phyloP scores from a whole-genome alignment of 1,284 basidiomycete species.

The Pterulicium gracile region DNA sequence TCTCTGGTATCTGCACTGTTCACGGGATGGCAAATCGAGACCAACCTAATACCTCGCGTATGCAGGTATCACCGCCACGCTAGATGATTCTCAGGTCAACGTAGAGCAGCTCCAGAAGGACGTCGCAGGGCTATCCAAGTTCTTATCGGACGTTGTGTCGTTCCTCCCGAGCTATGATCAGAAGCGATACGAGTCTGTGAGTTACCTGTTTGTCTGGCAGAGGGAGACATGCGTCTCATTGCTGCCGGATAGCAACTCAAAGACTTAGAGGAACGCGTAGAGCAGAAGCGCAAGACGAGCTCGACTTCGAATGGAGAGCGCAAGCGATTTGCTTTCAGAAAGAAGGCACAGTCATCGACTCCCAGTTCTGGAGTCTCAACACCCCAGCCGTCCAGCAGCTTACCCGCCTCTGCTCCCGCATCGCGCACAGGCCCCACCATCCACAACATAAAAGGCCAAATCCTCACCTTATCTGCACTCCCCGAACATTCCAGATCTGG shows the following conservation, averaged over 20 bases:
- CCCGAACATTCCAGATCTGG: background rate
- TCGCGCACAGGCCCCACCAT: background rate
- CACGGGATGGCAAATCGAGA: background rate
- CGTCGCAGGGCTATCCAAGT: slow-evolving; percentile 44
- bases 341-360: too few relatives aligned
- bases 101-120: slow-evolving; percentile 29
- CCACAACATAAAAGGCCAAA: background rate
- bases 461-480: background rate
- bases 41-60: background rate
- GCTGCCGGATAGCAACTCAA: background rate
- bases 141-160: slow-evolving; percentile 46
- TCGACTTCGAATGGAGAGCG: background rate
- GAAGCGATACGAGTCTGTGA: slow-evolving; percentile 55
- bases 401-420: background rate
- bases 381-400: background rate
- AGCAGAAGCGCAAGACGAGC: background rate
- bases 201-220: slow-evolving; percentile 15
- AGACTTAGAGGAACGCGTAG: background rate
- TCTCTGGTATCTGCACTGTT: background rate
- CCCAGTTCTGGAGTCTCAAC: background rate
- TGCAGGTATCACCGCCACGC: background rate
- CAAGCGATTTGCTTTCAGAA: background rate
- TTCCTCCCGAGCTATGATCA: slow-evolving; percentile 67
- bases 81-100: slow-evolving; percentile 11
- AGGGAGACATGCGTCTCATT: background rate